These are phyloP conservation scores for Nothophoma quercina DNA, from an alignment of 2,329 filamentous ascomycete genomes.

Conservation along the genomic window DNA sequence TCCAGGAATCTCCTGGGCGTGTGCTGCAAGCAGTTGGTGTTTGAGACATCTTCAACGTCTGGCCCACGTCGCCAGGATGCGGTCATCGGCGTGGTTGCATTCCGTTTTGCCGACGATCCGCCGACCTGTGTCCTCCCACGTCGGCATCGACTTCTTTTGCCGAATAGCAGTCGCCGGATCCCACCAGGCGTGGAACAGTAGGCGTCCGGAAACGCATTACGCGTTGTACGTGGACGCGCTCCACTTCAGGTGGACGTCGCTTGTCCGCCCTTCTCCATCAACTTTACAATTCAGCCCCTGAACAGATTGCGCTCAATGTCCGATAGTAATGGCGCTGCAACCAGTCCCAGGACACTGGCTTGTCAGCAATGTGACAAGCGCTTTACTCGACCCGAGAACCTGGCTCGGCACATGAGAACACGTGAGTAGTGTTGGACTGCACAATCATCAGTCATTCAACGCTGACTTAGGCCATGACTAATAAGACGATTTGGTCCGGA, in stretches of 20 bases:
- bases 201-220: background rate
- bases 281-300: background rate
- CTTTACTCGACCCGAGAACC: constrained; percentile 15
- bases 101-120: too few species aligned
- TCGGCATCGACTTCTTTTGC: background rate
- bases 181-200: too few species aligned
- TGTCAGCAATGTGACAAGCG: constrained; percentile 9
- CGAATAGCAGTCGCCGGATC: background rate
- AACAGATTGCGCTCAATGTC: background rate
- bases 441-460: background rate
- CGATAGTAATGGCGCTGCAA: background rate
- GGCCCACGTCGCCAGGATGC: background rate
- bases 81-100: too few species aligned
- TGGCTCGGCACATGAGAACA: constrained; percentile 16
- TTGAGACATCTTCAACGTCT: background rate
- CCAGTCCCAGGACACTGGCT: background rate
- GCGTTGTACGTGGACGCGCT: background rate
- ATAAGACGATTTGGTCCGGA: constrained; percentile 7
- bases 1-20: background rate
- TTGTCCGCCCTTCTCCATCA: background rate
- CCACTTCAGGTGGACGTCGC: background rate
- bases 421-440: constrained; percentile 1
- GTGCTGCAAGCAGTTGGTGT: background rate
- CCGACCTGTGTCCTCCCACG: too few species aligned
- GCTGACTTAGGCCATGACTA: background rate